Conservation (phyloP, 768 basidiomycete species). For the Lactifluus echinatus region DNA sequence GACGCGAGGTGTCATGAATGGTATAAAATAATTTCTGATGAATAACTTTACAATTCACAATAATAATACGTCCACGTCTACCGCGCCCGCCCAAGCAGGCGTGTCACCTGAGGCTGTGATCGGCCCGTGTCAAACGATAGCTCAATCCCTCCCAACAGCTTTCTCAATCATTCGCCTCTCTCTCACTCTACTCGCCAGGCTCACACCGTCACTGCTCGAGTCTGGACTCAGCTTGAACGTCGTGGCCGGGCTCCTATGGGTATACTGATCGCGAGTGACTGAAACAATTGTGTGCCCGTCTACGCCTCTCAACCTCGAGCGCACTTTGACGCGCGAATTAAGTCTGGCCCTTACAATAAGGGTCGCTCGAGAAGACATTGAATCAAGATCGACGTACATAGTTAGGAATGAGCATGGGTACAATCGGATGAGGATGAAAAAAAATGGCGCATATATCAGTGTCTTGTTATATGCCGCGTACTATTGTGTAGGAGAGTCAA, state of each 20-base stretch:
- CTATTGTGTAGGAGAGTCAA: neutral
- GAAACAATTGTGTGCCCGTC: conserved; percentile 1
- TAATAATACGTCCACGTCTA: neutral
- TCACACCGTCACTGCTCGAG: neutral
- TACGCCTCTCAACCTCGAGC: neutral
- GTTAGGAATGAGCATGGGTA: conserved; percentile 10
- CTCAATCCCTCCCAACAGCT: neutral
- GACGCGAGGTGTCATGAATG: neutral
- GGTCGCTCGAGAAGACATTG: no score
- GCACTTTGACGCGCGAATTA: conserved; percentile 4
- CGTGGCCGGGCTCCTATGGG: neutral
- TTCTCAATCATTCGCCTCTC: neutral
- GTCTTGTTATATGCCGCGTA: conserved; percentile 4
- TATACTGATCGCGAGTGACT: neutral
- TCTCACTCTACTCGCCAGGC: neutral
- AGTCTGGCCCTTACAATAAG: neutral
- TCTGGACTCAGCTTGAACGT: neutral
- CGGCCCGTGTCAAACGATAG: neutral
- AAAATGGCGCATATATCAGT: conserved; percentile 11
- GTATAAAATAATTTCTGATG: no score
- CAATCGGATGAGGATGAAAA: conserved; percentile 7
- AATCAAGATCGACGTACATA: neutral
- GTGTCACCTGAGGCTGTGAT: neutral
- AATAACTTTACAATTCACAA: neutral
- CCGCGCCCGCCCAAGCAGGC: neutral